phyloP scores from a whole-genome alignment of 352 stramenopile species.

The Globisporangium lucens region DNA sequence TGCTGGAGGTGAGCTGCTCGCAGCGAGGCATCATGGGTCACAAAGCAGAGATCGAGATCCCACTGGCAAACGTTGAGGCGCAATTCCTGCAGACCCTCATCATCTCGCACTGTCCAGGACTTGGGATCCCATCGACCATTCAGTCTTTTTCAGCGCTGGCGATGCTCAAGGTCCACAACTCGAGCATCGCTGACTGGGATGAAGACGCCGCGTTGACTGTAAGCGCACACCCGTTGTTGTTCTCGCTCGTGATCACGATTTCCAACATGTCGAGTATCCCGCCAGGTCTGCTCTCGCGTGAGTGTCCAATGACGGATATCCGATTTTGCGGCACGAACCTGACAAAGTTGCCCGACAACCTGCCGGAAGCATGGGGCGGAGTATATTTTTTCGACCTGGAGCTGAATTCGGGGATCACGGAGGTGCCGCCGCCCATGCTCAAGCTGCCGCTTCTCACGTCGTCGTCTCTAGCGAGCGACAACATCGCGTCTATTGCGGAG shows the following conservation, averaged over 20 bases:
- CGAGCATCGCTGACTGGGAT: constrained; percentile 1
- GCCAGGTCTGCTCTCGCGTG: not conserved
- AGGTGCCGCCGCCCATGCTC: not conserved
- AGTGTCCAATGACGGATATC: constrained; percentile 8
- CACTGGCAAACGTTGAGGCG: not conserved
- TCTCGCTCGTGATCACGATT: not conserved
- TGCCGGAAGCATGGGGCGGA: constrained; percentile 5
- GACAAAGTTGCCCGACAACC: not conserved
- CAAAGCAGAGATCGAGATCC: not conserved
- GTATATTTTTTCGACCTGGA: constrained; percentile 6
- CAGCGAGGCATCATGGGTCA: not conserved
- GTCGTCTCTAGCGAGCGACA: too few relatives aligned
- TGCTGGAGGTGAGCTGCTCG: constrained; percentile 16
- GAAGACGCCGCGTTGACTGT: constrained; percentile 12
- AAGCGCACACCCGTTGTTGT: not conserved
- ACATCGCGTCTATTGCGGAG: too few relatives aligned
- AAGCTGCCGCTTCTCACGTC: too few relatives aligned
- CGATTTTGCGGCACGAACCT: constrained; percentile 15
- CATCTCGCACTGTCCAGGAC: constrained; percentile 7
- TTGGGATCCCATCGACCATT: constrained; percentile 3
- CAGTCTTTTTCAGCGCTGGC: not conserved
- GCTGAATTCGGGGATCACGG: not conserved
- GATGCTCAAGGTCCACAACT: constrained; percentile 16
- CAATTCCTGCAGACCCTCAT: not conserved
- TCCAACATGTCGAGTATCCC: constrained; percentile 13